A percentile compares a stretch with the other conserved stretches of the same genome.
These are phyloP conservation scores for Fusarium irregulare DNA, from an alignment of 2,329 filamentous ascomycete genomes.

Conservation along the genomic window DNA sequence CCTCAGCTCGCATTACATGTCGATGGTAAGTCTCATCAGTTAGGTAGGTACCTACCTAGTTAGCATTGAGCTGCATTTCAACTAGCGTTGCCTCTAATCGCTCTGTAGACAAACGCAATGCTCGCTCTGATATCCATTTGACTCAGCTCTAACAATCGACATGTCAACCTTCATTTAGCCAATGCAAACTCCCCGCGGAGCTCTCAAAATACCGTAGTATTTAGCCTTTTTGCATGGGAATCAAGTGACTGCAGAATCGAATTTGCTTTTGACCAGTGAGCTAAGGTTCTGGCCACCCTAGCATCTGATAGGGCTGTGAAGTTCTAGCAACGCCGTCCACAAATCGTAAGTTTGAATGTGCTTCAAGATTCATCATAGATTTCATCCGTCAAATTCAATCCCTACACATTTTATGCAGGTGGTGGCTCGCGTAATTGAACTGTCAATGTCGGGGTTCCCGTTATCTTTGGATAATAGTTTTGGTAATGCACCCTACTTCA, in stretches of 20 bases:
- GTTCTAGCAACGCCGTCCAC: conserved; percentile 2
- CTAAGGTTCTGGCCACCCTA: conserved; percentile 5
- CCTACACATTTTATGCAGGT: not conserved
- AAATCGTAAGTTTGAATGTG: not conserved
- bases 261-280: not conserved
- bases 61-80: not conserved
- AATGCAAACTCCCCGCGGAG: not conserved
- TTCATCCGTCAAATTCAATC: not conserved
- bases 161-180: not conserved
- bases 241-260: not conserved
- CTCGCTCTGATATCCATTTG: not conserved
- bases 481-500: not conserved
- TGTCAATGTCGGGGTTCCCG: not conserved
- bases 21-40: not conserved
- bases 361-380: not conserved
- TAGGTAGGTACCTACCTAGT: not conserved
- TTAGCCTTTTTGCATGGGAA: not conserved
- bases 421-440: not conserved
- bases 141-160: not conserved
- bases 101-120: not conserved
- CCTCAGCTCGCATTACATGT: not conserved
- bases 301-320: conserved; percentile 21
- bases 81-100: not conserved
- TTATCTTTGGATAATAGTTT: not conserved
- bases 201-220: not conserved